These are phyloP conservation scores for Fraxinus americana DNA, from an alignment of 257 asterid genomes.

Conservation along the genomic window DNA sequence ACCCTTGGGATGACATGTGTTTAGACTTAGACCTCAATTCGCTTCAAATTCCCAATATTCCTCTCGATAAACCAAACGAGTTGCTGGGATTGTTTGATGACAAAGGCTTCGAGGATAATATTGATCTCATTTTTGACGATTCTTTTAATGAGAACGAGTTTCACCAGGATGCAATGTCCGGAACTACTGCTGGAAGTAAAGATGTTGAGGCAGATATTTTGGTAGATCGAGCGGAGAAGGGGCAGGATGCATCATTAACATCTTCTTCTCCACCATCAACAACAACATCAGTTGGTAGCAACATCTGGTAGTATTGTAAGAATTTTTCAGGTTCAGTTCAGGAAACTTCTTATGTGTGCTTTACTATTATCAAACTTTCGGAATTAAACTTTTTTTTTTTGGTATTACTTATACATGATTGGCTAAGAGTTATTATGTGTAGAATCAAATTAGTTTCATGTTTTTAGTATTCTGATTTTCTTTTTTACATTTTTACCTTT, in stretches of 20 bases:
- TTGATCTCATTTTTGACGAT: conserved; percentile 55
- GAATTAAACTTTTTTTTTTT: neutral
- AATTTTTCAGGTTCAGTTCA: neutral
- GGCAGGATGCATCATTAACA: conserved; percentile 18
- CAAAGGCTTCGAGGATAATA: conserved; percentile 58
- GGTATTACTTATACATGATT: neutral
- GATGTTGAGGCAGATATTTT: conserved; percentile 18
- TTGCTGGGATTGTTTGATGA: conserved; percentile 49
- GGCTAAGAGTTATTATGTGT: neutral
- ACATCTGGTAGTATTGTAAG: conserved; percentile 1
- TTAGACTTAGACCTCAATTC: conserved; percentile 48
- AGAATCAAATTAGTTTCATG: neutral
- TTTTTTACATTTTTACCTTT: no score
- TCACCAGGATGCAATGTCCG: conserved; percentile 35
- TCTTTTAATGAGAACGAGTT: conserved; percentile 34
- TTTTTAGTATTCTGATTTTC: neutral
- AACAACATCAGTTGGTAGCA: conserved; percentile 38
- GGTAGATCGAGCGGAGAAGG: conserved; percentile 31
- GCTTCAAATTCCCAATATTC: conserved; percentile 46
- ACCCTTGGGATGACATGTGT: conserved; percentile 67
- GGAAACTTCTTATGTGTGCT: neutral
- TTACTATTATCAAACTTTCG: no score
- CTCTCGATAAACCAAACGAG: conserved; percentile 47
- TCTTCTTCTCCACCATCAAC: conserved; percentile 52
- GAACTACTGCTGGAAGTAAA: conserved; percentile 28